Evolutionary conservation across 2,329 filamentous ascomycete genomes (phyloP), one percentile per base, ranked within the genome.

Genomic region (Venturia aucupariae): DNA sequence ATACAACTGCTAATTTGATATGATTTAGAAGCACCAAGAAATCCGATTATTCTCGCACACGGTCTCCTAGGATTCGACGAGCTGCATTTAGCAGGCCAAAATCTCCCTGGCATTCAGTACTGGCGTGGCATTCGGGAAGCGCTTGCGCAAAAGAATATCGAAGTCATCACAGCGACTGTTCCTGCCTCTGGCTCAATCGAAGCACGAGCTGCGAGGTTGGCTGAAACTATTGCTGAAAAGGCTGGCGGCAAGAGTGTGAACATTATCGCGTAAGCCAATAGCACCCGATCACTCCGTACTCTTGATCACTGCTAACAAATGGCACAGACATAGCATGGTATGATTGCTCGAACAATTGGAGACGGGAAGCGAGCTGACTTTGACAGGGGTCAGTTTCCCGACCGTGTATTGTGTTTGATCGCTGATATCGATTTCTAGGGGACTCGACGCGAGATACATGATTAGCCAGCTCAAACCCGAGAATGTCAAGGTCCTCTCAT

Each of bases 401-500:
- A 42, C 32, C 11, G 35, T 39, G 59, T 2, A 2, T 17, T 22
- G 11, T 17, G 17, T 19, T 42, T 24, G n/a, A n/a, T 22, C 27
- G n/a, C 59, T 60, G 35, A 60, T 13, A 13, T 44, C 38, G n/a
- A 32, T 15, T 24, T 27, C n/a, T 60, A 85, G 85, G 63, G 85
- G 85, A 10, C 80, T 87, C 61, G 85, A 87, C 71, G 80, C 85
- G 39, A 78, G 85, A 65, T 86, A 86, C 68, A 86, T 87, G 82
- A 84, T 87, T 68, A 85, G 82, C 66, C 78, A 75, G 51, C 74
- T 87, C 27, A 78, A 79, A 61, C 84, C 83, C 11, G 75, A 77
- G 3, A 84, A 86, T 61, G 90, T 96, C 68, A 90, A 90, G 72
- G 89, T 96, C 66, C 80, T 92, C 44, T 86, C 84, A 0, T 72